Base-by-base conservation (phyloP, 768 basidiomycete species). In the Hygrocybe coccinea region DNA sequence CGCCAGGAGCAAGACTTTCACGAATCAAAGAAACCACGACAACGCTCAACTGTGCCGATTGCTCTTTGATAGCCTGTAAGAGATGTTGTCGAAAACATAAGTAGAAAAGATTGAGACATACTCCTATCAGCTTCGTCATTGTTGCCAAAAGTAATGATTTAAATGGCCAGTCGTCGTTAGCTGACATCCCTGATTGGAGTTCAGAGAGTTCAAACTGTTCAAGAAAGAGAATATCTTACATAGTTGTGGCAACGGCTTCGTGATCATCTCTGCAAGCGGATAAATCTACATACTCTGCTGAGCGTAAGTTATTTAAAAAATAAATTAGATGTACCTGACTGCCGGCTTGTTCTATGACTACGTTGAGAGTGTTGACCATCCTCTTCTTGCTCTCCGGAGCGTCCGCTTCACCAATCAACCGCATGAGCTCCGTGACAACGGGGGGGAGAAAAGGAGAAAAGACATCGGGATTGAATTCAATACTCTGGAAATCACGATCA, bases 331-430 rank as follows among this genome's bases (percentile, higher is more conserved):
- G 24, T 25, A 79, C 80, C 60, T 69, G 63, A 44, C 67, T 64
- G 34, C 74, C 78, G 5, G 76, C 73, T 59, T 74, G 77, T 57
- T 87, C 82, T 46, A 95, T 84, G 39, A 94, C 71, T 1, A 79
- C 76, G 56, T 85, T 89, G 50, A 95, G 68, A 47, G 82, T 83
- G 51, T 76, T 74, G 25, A 84, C 82, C n/a, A 95, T 76, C 55
- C 86, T 78, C 38, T 82, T 81, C 68, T 91, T 91, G 66, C 79
- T 87, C 65, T 94, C 91, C 19, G 85, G 72, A 2, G 85, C 83
- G 44, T 90, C 85, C 0, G 83, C 83, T 64, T 93, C 88, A 2
- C 77, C 80, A 57, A 91, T 77, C 22, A 95, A 72, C 46, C 66
- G 71, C n/a, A 92, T 75, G 1, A 94, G 76, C 51, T 86, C 81